Conservation (phyloP, 345 rosid species). For the Lepidium aucheri region DNA sequence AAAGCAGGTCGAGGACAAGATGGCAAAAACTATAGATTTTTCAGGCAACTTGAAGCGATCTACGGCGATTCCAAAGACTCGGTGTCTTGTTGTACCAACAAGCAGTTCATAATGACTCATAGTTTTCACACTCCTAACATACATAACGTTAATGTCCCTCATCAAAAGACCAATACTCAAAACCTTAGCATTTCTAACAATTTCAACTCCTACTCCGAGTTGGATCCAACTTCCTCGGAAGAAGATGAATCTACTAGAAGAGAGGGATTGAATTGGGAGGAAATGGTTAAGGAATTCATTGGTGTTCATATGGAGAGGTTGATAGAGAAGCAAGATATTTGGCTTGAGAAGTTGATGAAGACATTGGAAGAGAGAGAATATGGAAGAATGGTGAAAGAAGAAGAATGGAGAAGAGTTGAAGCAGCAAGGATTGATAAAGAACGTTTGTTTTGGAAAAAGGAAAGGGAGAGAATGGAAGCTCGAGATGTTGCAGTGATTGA, state of each 20-base stretch:
- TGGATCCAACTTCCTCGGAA: conserved; percentile 39
- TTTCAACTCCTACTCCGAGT: conserved; percentile 37
- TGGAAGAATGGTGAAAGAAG: conserved; percentile 56
- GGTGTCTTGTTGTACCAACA: conserved; percentile 22
- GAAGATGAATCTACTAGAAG: conserved; percentile 32
- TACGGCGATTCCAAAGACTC: conserved; percentile 52
- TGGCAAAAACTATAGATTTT: conserved; percentile 87
- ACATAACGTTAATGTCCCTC: background rate
- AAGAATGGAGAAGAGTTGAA: conserved; percentile 69
- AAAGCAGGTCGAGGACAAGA: conserved; percentile 81
- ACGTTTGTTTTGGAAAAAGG: conserved; percentile 64
- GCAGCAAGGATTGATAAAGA: conserved; percentile 52
- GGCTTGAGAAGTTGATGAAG: conserved; percentile 63
- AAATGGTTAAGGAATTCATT: conserved; percentile 61
- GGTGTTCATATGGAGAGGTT: conserved; percentile 62
- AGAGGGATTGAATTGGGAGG: conserved; percentile 44
- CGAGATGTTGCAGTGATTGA: conserved; percentile 68
- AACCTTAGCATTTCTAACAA: conserved; percentile 37
- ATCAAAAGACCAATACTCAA: background rate
- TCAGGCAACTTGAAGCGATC: conserved; percentile 84
- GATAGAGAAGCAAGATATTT: conserved; percentile 65
- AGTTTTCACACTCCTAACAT: conserved; percentile 9
- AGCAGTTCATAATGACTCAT: conserved; percentile 21
- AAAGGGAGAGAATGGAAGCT: conserved; percentile 72
- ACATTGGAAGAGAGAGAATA: conserved; percentile 63